Evolutionary conservation across 2,329 filamentous ascomycete genomes (phyloP).

Genomic region (Alternaria postmessia): DNA sequence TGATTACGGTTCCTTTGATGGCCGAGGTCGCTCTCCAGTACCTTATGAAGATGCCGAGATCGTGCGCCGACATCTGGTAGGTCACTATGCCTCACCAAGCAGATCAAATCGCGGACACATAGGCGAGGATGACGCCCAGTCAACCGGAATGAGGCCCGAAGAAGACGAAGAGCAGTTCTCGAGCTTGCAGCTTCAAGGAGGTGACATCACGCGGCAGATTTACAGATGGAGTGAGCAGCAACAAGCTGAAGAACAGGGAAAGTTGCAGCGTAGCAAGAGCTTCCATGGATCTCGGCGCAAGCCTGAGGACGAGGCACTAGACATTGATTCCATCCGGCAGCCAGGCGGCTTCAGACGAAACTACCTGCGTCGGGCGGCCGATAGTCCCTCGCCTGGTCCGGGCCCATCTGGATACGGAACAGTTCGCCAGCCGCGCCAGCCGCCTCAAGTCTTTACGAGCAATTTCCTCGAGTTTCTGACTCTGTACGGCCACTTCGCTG

Average conservation of each 20-base stretch:
- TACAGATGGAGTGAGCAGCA: slow-evolving; percentile 96
- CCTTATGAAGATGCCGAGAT: slow-evolving; percentile 91
- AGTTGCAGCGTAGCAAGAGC: slow-evolving; percentile 82
- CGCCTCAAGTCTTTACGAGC: slow-evolving; percentile 69
- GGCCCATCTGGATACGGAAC: slow-evolving; percentile 56
- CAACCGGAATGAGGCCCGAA: slow-evolving; percentile 54
- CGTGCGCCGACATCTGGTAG: slow-evolving; percentile 85
- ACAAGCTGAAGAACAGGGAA: slow-evolving; percentile 69
- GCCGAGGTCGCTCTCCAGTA: slow-evolving; percentile 63
- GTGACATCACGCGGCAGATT: slow-evolving; percentile 92
- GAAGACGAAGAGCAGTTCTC: slow-evolving; percentile 79
- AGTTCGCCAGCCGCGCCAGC: slow-evolving; percentile 32
- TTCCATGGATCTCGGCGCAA: slow-evolving; percentile 80
- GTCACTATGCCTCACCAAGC: slow-evolving; percentile 49
- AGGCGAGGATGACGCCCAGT: slow-evolving; percentile 37
- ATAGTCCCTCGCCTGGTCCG: slow-evolving; percentile 63
- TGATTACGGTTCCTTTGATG: slow-evolving; percentile 87
- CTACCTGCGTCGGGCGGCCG: slow-evolving; percentile 79
- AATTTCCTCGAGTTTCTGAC: slow-evolving; percentile 97
- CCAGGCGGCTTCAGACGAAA: slow-evolving; percentile 94
- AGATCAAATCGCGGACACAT: slow-evolving; percentile 38
- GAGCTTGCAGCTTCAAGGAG: slow-evolving; percentile 89
- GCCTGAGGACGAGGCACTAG: slow-evolving; percentile 79
- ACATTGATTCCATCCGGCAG: slow-evolving; percentile 90
- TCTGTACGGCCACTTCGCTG: slow-evolving; percentile 96